These are phyloP conservation scores for Gynochthodes officinalis DNA, from an alignment of 257 asterid species.

Conservation along the genomic window DNA sequence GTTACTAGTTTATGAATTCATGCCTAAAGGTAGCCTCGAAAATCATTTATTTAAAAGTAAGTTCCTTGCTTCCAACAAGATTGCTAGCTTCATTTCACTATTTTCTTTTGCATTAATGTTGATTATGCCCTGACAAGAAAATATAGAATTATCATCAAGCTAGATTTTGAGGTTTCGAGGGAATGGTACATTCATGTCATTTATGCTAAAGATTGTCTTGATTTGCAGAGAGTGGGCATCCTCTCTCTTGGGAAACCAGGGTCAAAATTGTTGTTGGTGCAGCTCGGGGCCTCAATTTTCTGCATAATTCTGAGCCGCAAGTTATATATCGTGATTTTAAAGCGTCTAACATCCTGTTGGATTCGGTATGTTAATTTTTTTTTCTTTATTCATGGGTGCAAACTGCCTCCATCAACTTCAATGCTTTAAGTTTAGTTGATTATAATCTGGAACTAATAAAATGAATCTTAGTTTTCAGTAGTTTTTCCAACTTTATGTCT, in stretches of 20 bases:
- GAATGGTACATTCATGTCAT: background rate
- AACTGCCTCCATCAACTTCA: background rate
- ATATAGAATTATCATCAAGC: background rate
- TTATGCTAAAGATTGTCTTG: background rate
- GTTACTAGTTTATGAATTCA: conserved; percentile 38
- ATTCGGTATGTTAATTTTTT: conserved; percentile 20
- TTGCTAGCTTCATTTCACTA: background rate
- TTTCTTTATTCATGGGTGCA: background rate
- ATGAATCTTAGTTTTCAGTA: background rate
- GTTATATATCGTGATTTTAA: conserved; percentile 48
- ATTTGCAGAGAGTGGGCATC: conserved; percentile 21
- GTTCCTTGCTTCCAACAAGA: background rate
- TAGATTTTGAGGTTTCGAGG: background rate
- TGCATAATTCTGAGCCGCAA: conserved; percentile 37
- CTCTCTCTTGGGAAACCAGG: conserved; percentile 43
- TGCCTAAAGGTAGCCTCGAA: conserved; percentile 43
- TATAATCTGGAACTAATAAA: background rate
- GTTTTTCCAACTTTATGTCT: background rate
- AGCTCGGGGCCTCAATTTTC: conserved; percentile 40
- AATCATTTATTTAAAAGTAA: conserved; percentile 35
- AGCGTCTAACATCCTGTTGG: conserved; percentile 43
- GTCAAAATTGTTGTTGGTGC: conserved; percentile 39
- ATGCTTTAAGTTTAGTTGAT: background rate
- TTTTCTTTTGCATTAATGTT: background rate
- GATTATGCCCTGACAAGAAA: background rate